Evolutionary conservation across 148 eudicot species (phyloP), one percentile per base, ranked within the genome.

Genomic region (Rhododendron kiyosumense): DNA sequence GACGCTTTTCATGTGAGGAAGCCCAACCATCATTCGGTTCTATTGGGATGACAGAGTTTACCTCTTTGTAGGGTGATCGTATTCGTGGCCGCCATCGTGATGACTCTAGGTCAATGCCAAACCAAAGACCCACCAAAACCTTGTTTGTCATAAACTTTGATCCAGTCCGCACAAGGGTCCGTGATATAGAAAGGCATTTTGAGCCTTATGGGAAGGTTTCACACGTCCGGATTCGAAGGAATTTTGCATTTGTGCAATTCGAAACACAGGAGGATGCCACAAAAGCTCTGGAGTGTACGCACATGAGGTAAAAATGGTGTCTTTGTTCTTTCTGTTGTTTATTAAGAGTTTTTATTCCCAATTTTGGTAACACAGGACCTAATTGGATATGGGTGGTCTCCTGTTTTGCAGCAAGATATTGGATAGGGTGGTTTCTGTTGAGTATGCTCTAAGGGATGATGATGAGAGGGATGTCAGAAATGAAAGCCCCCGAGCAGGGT

Each of bases 401-500:
- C 43, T 49, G 9, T 75, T 82, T 84, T 88, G 90, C 98, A 97
- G 98, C 89, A 94, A 94, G 92, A 88, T 97, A 63, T 79, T 92
- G 81, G 99, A 97, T 87, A 93, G 98, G 86, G 98, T 95, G 81
- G 94, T 97, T 52, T 93, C 98, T 22, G 99, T 97, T 82, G 98
- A 95, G 88, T 97, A 97, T 89, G 97, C 99, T 71, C 88, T 95
- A 34, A 95, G 94, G 89, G 98, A 95, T 89, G 98, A 97, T 74
- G 94, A 89, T 85, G 99, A 97, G 88, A 91, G 91, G 79, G 94
- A 91, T 54, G 92, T 85, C 81, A 89, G 92, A 83, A 69, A 67
- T 36, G 89, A 90, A 80, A 93, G 96, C 86, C 94, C 98, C 32
- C 91, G 95, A 89, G 90, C 94, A 88, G 88, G 91, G 73, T 90